A percentile compares a stretch with the other conserved stretches of the same genome.
Conservation (phyloP, 306 rosid species). For the Sesbania bispinosa region DNA sequence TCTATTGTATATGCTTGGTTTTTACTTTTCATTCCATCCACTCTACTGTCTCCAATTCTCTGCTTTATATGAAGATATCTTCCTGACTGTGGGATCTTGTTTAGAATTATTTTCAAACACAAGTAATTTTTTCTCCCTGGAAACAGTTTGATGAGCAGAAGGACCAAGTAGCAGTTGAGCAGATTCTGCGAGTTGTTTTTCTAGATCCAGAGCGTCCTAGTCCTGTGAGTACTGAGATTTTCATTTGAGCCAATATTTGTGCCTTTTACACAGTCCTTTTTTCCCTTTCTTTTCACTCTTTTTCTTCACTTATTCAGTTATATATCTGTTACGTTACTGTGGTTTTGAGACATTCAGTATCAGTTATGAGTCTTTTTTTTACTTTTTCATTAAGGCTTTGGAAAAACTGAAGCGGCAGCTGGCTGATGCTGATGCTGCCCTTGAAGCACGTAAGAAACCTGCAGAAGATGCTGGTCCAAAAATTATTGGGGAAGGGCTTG, state of each 20-base stretch:
- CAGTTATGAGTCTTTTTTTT: background rate
- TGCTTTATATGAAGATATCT: background rate
- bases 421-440: slow-evolving; percentile 82
- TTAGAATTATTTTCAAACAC: background rate
- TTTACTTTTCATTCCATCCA: slow-evolving; percentile 6
- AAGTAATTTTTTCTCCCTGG: slow-evolving; percentile 18
- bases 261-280: background rate
- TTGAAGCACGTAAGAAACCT: slow-evolving; percentile 78
- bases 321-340: background rate
- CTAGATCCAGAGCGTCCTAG: slow-evolving; percentile 82
- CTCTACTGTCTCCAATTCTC: background rate
- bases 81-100: background rate
- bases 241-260: background rate
- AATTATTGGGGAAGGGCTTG: slow-evolving; percentile 89
- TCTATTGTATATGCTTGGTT: slow-evolving; percentile 5
- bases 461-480: slow-evolving; percentile 74
- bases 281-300: background rate
- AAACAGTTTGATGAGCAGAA: slow-evolving; percentile 90
- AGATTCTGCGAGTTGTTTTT: slow-evolving; percentile 82
- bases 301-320: background rate
- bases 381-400: slow-evolving; percentile 46
- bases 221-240: slow-evolving; percentile 47
- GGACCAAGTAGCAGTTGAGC: slow-evolving; percentile 86
- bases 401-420: slow-evolving; percentile 78
- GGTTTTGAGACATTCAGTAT: background rate